A percentile compares a stretch with the other conserved stretches of the same genome.
Evolutionary conservation across 768 basidiomycete species (phyloP).

Genomic region (Rhodotorula paludigena): DNA sequence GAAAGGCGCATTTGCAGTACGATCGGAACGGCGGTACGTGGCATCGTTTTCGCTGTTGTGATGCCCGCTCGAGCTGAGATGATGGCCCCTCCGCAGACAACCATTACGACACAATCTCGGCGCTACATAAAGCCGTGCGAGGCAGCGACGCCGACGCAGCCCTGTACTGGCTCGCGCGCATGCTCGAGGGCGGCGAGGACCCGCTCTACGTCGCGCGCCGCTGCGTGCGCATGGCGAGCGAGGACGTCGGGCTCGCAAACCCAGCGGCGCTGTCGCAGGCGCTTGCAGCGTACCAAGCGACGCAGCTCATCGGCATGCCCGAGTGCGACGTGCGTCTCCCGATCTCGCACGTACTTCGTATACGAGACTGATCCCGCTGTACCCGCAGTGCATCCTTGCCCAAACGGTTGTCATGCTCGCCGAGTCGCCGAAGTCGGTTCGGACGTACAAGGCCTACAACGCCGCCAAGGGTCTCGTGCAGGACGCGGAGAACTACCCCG

Average conservation of each 20-base stretch:
- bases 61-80: neutral
- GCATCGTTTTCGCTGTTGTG: neutral
- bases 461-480: constrained; percentile 46
- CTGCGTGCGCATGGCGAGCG: constrained; percentile 70
- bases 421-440: constrained; percentile 76
- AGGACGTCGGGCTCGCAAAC: constrained; percentile 79
- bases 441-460: constrained; percentile 71
- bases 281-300: constrained; percentile 49
- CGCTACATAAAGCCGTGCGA: constrained; percentile 74
- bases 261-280: constrained; percentile 65
- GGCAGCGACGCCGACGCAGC: constrained; percentile 72
- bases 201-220: constrained; percentile 70
- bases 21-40: constrained; percentile 59
- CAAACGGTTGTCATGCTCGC: constrained; percentile 71
- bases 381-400: constrained; percentile 60
- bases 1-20: constrained; percentile 57
- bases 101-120: constrained; percentile 47
- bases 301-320: constrained; percentile 59
- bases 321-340: constrained; percentile 54
- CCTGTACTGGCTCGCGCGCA: constrained; percentile 76
- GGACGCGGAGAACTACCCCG: constrained; percentile 21
- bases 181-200: constrained; percentile 52
- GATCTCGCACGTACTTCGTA: no score
- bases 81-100: constrained; percentile 1
- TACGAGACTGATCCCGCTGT: neutral